Conservation (phyloP, 257 asterid species). For the Capsicum baccatum region DNA sequence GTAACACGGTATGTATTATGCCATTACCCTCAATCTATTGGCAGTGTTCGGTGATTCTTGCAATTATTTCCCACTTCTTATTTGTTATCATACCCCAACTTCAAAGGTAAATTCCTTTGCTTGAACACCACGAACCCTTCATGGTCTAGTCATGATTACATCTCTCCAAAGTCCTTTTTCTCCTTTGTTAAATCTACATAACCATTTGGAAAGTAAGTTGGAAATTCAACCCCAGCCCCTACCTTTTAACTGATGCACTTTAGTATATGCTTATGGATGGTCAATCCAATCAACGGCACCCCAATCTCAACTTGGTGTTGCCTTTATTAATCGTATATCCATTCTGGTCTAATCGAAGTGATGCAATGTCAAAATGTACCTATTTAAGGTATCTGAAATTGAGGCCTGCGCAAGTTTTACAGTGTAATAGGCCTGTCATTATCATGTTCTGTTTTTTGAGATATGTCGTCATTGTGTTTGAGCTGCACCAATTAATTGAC, state of each 20-base stretch:
- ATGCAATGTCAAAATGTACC: background rate
- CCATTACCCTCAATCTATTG: background rate
- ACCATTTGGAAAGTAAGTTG: background rate
- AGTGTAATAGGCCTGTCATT: background rate
- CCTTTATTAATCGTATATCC: background rate
- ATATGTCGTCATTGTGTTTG: background rate
- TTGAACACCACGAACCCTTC: background rate
- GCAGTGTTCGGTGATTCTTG: background rate
- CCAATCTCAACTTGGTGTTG: background rate
- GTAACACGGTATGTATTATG: conserved; percentile 74
- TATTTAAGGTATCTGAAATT: background rate
- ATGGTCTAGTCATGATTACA: background rate
- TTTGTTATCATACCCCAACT: background rate
- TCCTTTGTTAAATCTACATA: background rate
- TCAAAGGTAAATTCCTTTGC: background rate
- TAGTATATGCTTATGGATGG: background rate
- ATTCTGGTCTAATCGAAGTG: background rate
- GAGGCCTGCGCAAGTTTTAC: background rate
- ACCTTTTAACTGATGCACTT: background rate
- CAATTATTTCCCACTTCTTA: background rate
- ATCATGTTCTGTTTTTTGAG: background rate
- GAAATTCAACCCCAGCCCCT: background rate
- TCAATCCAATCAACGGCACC: background rate
- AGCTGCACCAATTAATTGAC: background rate
- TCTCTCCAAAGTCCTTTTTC: background rate